Percentiles rank a stretch among this genome's conserved stretches.
phyloP scores from a whole-genome alignment of 371 early-diverging fungal genomes.

The Batkoa obscura region DNA sequence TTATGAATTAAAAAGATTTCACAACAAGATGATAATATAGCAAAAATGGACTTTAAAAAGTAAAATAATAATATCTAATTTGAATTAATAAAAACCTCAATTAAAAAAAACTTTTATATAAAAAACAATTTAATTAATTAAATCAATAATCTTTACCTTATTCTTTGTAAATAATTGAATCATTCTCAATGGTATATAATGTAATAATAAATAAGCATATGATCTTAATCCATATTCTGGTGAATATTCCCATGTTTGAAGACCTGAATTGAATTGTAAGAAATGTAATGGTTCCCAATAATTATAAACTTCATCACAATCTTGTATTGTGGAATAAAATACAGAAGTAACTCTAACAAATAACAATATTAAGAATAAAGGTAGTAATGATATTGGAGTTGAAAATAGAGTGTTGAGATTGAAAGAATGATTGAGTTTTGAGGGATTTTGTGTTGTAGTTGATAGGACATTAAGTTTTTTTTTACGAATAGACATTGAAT shows the following conservation, averaged over 20 bases:
- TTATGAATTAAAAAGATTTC: conserved; percentile 54
- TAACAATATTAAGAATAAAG: too few species aligned
- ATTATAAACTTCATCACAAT: conserved; percentile 92
- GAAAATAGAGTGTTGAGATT: too few species aligned
- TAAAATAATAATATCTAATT: conserved; percentile 24
- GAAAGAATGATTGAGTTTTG: too few species aligned
- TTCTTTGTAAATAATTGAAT: conserved; percentile 24
- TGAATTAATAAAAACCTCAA: neutral
- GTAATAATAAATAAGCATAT: conserved; percentile 58
- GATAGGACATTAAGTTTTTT: too few species aligned
- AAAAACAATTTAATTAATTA: neutral
- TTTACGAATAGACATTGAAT: too few species aligned
- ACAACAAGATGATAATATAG: conserved; percentile 33
- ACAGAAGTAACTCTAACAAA: too few species aligned
- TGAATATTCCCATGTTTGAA: conserved; percentile 95
- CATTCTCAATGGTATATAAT: conserved; percentile 25
- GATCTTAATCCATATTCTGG: conserved; percentile 73
- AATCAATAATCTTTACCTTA: too few species aligned
- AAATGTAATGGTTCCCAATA: conserved; percentile 92
- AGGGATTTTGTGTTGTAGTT: too few species aligned
- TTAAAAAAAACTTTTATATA: neutral
- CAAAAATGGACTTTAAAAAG: conserved; percentile 39
- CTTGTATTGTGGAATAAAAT: conserved; percentile 16
- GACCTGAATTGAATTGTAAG: conserved; percentile 58
- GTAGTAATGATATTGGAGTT: too few species aligned